Conservation (phyloP, 2,329 filamentous ascomycete species). For the Trichophyton rubrum region DNA sequence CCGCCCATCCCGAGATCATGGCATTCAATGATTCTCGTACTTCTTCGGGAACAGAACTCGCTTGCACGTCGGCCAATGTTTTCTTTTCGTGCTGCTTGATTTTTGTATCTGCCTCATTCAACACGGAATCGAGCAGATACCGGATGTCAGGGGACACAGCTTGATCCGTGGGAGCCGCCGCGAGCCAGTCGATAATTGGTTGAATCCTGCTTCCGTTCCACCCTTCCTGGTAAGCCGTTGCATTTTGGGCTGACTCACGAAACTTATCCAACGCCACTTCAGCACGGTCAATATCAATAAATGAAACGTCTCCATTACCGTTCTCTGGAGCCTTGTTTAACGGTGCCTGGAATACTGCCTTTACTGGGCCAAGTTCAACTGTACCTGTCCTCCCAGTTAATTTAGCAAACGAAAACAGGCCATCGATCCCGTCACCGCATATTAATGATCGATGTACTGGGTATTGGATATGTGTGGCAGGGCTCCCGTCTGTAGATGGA, state of each 20-base stretch:
- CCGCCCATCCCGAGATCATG: constrained; percentile 59
- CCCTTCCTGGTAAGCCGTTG: constrained; percentile 56
- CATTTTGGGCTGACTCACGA: constrained; percentile 56
- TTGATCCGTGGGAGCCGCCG: constrained; percentile 30
- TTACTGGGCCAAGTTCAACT: constrained; percentile 20
- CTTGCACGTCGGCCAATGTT: constrained; percentile 21
- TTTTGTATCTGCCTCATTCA: constrained; percentile 34
- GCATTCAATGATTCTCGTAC: constrained; percentile 42
- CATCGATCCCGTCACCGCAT: constrained; percentile 59
- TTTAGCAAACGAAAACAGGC: constrained; percentile 37
- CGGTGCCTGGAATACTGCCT: constrained; percentile 33
- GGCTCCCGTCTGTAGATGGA: constrained; percentile 49
- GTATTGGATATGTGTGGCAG: constrained; percentile 56
- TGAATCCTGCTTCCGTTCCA: constrained; percentile 65
- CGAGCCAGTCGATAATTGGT: constrained; percentile 52
- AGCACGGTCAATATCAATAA: constrained; percentile 53
- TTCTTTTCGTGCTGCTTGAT: constrained; percentile 20
- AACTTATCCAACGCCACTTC: constrained; percentile 53
- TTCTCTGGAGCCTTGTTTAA: constrained; percentile 34
- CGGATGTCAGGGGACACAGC: constrained; percentile 54
- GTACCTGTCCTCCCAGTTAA: constrained; percentile 21
- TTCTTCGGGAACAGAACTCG: constrained; percentile 29
- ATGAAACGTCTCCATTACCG: constrained; percentile 26
- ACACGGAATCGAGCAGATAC: constrained; percentile 53
- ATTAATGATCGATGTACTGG: constrained; percentile 75